Conservation (phyloP, 345 rosid genomes). For the Balakata baccata region DNA sequence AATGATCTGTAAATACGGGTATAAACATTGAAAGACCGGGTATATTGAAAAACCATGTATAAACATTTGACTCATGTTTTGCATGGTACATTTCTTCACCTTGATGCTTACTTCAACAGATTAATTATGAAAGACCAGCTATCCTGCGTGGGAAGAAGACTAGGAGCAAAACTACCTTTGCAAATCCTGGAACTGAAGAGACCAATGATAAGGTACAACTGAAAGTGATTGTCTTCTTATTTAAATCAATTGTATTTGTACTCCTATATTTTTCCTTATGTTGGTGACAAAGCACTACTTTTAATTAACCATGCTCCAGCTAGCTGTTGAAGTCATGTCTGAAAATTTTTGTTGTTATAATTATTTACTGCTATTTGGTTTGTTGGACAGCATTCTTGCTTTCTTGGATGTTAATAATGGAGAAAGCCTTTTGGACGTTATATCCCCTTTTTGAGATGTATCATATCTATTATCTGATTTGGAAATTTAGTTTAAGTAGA, state of each 20-base stretch:
- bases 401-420: neutral
- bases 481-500: neutral
- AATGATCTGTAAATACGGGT: neutral
- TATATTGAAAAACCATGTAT: neutral
- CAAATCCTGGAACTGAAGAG: constrained; percentile 7
- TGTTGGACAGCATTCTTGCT: neutral
- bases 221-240: neutral
- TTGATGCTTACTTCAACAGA: constrained; percentile 5
- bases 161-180: neutral
- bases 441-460: neutral
- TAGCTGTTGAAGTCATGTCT: neutral
- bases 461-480: neutral
- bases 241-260: neutral
- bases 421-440: neutral
- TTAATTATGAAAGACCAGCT: constrained; percentile 14
- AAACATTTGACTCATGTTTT: constrained; percentile 4
- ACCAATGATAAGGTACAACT: constrained; percentile 11
- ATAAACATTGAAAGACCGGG: constrained; percentile 3
- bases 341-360: neutral
- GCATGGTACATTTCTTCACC: neutral
- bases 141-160: constrained; percentile 5
- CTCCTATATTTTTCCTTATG: neutral
- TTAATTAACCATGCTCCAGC: neutral
- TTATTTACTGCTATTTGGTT: neutral
- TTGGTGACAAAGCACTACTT: too few species aligned